A percentile compares a stretch with the other conserved stretches of the same genome.
Conservation (phyloP, 75 land plant species). For the Chamaecyparis obtusa region DNA sequence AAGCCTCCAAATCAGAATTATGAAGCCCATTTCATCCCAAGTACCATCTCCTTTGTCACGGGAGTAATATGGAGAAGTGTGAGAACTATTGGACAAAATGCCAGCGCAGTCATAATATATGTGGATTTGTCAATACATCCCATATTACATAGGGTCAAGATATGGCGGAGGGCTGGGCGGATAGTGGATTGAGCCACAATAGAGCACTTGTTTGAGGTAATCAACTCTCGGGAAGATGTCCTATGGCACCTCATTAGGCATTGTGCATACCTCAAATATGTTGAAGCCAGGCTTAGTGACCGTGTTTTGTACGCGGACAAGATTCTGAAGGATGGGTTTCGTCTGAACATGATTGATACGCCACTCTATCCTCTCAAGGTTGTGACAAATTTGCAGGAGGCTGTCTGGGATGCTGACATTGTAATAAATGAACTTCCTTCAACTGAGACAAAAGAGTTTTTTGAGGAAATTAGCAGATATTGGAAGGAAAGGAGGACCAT, state of each 20-base stretch:
- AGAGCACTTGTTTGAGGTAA: constrained; percentile 52
- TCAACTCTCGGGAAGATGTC: constrained; percentile 46
- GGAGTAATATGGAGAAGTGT: no score
- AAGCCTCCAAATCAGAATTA: no score
- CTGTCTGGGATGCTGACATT: constrained; percentile 53
- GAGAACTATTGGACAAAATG: no score
- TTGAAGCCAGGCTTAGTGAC: constrained; percentile 46
- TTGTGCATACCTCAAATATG: constrained; percentile 52
- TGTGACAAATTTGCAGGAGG: constrained; percentile 51
- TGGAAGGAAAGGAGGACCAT: constrained; percentile 43
- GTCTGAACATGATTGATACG: constrained; percentile 49
- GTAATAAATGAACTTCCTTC: constrained; percentile 45
- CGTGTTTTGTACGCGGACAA: constrained; percentile 43
- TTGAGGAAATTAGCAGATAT: constrained; percentile 40
- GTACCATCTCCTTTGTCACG: no score
- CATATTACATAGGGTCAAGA: no score
- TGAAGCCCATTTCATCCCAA: no score
- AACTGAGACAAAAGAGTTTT: constrained; percentile 36
- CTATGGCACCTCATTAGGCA: constrained; percentile 41
- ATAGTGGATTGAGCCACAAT: no score
- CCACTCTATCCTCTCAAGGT: constrained; percentile 48
- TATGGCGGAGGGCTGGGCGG: no score
- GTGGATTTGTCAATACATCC: no score
- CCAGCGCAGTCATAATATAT: no score
- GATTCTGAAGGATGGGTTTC: constrained; percentile 46